Conservation (phyloP, 169 alveolate species). For the Perkinsus olseni region DNA sequence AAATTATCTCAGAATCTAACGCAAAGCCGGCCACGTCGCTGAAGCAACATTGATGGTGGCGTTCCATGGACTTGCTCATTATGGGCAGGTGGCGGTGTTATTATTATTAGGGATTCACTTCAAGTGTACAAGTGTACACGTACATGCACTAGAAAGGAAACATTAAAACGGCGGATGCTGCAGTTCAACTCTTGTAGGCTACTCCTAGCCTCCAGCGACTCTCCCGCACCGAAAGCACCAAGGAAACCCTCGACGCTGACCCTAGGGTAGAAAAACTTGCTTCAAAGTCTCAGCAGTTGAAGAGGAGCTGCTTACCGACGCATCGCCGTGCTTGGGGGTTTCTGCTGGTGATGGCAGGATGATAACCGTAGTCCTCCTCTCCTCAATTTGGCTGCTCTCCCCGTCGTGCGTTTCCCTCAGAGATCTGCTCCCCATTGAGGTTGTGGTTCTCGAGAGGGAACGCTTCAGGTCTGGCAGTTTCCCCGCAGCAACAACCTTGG, state of each 20-base stretch:
- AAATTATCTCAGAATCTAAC: too few species aligned
- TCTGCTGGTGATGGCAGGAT: not conserved
- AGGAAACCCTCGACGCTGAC: not conserved
- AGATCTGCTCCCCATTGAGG: not conserved
- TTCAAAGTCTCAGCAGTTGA: too few species aligned
- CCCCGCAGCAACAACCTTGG: not conserved
- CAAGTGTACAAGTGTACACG: too few species aligned
- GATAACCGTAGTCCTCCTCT: not conserved
- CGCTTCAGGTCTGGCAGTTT: not conserved
- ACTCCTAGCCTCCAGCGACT: not conserved
- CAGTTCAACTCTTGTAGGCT: not conserved
- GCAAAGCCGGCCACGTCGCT: too few species aligned
- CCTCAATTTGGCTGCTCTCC: not conserved
- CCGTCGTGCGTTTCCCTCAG: not conserved
- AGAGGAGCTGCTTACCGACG: not conserved
- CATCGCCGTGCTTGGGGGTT: not conserved
- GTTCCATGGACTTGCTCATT: too few species aligned
- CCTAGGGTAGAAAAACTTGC: not conserved
- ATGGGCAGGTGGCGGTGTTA: too few species aligned
- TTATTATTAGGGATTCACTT: too few species aligned
- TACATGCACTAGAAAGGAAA: too few species aligned
- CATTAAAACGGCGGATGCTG: not conserved
- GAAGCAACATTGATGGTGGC: too few species aligned
- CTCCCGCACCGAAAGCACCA: not conserved
- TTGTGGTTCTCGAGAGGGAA: not conserved